Conservation (phyloP, 305 asterid species). For the Fraxinus paxiana region DNA sequence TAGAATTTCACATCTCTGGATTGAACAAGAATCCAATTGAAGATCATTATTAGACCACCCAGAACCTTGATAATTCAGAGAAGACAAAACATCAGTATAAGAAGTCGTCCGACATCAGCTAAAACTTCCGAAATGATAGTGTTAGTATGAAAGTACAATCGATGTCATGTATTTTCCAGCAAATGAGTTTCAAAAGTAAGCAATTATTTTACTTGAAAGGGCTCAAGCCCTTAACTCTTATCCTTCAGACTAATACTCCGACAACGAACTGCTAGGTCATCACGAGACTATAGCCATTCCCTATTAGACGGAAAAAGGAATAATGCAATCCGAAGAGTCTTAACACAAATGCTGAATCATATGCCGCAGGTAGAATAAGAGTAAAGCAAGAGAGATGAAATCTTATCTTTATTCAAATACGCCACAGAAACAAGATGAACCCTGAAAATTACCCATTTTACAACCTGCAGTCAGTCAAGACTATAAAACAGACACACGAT, state of each 20-base stretch:
- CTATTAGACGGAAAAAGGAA: neutral
- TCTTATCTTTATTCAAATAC: slow-evolving; percentile 24
- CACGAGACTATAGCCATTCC: neutral
- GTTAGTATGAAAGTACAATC: neutral
- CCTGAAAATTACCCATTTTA: slow-evolving; percentile 32
- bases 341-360: neutral
- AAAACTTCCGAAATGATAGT: neutral
- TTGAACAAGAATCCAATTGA: neutral
- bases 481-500: slow-evolving; percentile 28
- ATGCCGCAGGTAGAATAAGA: neutral
- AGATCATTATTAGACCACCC: neutral
- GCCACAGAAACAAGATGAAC: slow-evolving; percentile 18
- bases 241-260: neutral
- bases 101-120: neutral
- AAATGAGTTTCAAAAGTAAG: neutral
- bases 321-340: neutral
- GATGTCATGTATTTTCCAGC: neutral
- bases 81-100: neutral
- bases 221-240: neutral
- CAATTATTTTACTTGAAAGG: neutral
- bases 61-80: neutral
- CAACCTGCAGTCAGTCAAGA: slow-evolving; percentile 30
- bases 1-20: neutral
- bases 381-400: neutral
- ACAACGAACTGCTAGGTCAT: neutral